Conservation (phyloP, 176 grass and related monocot species). For the Melocanna baccifera region DNA sequence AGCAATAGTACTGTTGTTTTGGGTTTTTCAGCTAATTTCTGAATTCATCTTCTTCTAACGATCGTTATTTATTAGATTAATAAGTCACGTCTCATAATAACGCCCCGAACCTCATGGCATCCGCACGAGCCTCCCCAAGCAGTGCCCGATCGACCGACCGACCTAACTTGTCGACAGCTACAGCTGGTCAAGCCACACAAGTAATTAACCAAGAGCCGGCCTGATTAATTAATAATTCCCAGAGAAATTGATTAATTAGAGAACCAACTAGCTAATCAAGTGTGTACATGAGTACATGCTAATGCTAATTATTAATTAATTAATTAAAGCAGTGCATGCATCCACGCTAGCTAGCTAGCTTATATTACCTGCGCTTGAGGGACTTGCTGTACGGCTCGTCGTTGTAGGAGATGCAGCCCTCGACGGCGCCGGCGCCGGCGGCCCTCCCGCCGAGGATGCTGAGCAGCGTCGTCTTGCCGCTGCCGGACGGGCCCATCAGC, state of each 20-base stretch:
- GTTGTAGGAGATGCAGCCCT: conserved; percentile 78
- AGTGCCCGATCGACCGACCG: background rate
- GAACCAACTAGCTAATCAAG: background rate
- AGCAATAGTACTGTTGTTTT: background rate
- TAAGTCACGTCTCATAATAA: too few species aligned
- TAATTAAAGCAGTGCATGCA: background rate
- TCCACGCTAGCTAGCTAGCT: background rate
- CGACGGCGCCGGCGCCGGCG: conserved; percentile 25
- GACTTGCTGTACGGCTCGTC: conserved; percentile 77
- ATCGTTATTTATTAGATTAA: too few species aligned
- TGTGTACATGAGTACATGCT: background rate
- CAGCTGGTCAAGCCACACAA: background rate
- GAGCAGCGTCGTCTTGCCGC: conserved; percentile 95
- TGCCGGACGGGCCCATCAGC: conserved; percentile 87
- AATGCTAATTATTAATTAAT: background rate
- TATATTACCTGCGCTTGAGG: conserved; percentile 78
- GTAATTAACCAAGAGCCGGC: background rate
- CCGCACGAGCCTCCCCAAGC: background rate
- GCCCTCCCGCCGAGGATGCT: conserved; percentile 80
- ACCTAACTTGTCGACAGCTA: conserved; percentile 23
- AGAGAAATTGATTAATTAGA: background rate
- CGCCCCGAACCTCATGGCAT: background rate
- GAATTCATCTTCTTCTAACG: fast-evolving
- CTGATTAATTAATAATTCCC: background rate
- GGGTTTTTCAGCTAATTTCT: too few species aligned